Evolutionary conservation across 2,329 filamentous ascomycete species (phyloP).

Genomic region (Drechmeria coniospora): DNA sequence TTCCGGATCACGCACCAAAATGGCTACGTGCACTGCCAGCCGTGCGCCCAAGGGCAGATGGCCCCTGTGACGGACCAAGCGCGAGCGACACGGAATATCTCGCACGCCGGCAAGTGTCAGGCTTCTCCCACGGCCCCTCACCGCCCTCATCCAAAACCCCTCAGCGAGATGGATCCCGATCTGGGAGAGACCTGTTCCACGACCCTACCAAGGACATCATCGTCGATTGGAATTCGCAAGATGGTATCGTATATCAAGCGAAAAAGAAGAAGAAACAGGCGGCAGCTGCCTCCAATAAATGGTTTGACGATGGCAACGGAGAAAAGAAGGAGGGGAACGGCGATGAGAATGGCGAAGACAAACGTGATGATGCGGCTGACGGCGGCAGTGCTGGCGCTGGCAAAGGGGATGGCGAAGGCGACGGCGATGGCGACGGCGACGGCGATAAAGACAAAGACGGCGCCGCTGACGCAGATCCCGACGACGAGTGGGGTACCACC

Average conservation of each 20-base stretch:
- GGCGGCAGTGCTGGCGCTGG: conserved; percentile 1
- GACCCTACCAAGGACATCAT: conserved; percentile 9
- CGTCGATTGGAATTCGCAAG: conserved; percentile 8
- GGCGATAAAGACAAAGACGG: conserved; percentile 11
- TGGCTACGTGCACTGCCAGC: background rate
- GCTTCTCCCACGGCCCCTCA: background rate
- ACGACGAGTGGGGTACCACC: conserved; percentile 16
- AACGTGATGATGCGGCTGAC: conserved; percentile 1
- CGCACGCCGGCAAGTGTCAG: conserved; percentile 4
- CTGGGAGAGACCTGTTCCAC: conserved; percentile 5
- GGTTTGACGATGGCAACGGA: conserved; percentile 3
- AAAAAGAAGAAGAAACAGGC: conserved; percentile 9
- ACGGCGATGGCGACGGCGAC: conserved; percentile 4
- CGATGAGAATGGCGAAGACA: conserved; percentile 1
- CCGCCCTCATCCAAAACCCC: background rate
- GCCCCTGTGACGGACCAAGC: background rate
- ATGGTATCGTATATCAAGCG: conserved; percentile 6
- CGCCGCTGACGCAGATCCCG: conserved; percentile 20
- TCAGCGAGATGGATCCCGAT: background rate
- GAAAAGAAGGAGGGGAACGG: conserved; percentile 4
- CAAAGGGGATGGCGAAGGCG: conserved; percentile 2
- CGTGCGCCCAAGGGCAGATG: background rate
- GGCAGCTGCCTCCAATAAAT: conserved; percentile 2
- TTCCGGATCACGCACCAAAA: conserved; percentile 2
- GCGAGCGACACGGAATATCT: conserved; percentile 1